phyloP scores from a whole-genome alignment of 1,139 yeast species.

The Pichia sp. region DNA sequence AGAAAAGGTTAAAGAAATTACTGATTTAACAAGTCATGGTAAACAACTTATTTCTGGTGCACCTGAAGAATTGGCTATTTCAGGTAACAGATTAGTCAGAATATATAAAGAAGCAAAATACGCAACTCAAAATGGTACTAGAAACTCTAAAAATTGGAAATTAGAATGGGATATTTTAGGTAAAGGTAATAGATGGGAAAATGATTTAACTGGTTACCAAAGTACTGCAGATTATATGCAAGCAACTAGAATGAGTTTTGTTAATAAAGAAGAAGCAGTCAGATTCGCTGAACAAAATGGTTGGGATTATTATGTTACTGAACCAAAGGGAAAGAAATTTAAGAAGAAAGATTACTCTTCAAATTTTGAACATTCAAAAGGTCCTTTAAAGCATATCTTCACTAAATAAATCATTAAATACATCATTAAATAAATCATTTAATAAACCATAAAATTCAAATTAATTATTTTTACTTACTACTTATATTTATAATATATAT shows the following conservation, averaged over 20 bases:
- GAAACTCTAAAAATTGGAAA: constrained; percentile 58
- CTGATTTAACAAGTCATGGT: constrained; percentile 28
- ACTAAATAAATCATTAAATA: constrained; percentile 46
- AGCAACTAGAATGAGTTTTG: constrained; percentile 73
- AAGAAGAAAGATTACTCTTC: constrained; percentile 68
- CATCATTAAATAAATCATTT: too few species aligned
- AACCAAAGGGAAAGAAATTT: constrained; percentile 70
- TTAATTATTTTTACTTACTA: too few species aligned
- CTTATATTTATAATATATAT: too few species aligned
- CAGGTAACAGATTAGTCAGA: constrained; percentile 60
- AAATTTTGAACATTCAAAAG: constrained; percentile 64
- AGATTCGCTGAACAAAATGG: constrained; percentile 80
- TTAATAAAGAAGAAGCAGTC: constrained; percentile 69
- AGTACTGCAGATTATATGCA: constrained; percentile 81
- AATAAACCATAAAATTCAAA: too few species aligned
- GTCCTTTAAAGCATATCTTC: constrained; percentile 75
- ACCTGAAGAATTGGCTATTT: constrained; percentile 49
- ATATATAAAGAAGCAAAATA: constrained; percentile 73
- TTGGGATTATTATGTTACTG: constrained; percentile 79
- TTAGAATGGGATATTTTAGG: constrained; percentile 80
- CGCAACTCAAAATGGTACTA: constrained; percentile 71
- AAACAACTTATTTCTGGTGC: constrained; percentile 78
- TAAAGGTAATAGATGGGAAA: constrained; percentile 83
- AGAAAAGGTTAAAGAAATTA: constrained; percentile 18
- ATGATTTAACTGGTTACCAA: constrained; percentile 83